Base-by-base conservation (phyloP, 345 rosid species). In the Turnera subulata region DNA sequence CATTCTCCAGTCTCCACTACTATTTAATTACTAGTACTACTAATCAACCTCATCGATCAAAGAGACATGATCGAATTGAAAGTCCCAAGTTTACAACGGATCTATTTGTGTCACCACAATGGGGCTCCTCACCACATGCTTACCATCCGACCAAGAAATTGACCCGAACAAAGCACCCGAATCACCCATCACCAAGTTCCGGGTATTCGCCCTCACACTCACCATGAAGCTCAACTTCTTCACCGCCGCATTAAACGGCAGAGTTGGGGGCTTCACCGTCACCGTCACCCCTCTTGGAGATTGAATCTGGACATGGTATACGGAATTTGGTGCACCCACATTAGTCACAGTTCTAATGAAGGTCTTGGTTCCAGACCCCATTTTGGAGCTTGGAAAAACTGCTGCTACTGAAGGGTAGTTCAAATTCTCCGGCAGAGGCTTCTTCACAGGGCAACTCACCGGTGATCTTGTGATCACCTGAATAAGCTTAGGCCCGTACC, bases 371-470 rank as follows among this genome's bases (percentile, higher is more conserved):
- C 70, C 53, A 24, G 58, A 46, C 0, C 80, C 83, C n/a, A 33
- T 68, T 1, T 73, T 61, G 2, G 74, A 43, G 29, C 71, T 79
- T 6, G 85, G 65, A 51, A 91, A 80, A 50, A 84, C n/a, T n/a
- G 91, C 88, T 0, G 77, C 79, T 12, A 92, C 61, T 8, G 96
- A 89, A 1, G 95, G 98, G 65, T 92, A 92, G 59, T 92, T 86
- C 12, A 89, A 72, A 64, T 83, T 83, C 62, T 78, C 91, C 0
- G 91, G 84, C 43, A 70, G 61, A 4, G 91, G 81, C 66, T 63
- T 92, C 68, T 44, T 81, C 53, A 22, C 65, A 0, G 86, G 86
- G 65, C 95, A 91, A 24, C 24, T 73, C 7, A 66, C 80, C 0
- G 84, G 86, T 2, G 73, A 37, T 58, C 91, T 66, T 0, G 91